Base-by-base conservation (phyloP, 371 early-diverging fungal species). In the Lichtheimia hyalospora region DNA sequence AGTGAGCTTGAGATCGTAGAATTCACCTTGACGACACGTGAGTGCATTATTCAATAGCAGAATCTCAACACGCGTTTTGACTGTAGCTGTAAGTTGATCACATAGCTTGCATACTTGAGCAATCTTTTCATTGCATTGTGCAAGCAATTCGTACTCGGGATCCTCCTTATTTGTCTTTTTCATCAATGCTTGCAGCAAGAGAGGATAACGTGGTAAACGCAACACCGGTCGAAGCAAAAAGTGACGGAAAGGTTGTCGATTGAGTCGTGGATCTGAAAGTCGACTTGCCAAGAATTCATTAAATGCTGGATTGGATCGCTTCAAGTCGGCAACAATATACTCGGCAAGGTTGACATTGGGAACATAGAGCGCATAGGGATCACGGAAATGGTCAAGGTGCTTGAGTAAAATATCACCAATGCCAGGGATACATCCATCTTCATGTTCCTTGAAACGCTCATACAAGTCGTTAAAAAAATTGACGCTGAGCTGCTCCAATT, bases 341-440 rank as follows among this genome's bases (percentile, higher is more conserved):
- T 90, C 88, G 24, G 90, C 89, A 60, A 83, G 84, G 20, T 86
- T 79, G 53, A 92, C 91, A 64, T 89, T 86, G 12, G 89, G 89
- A 18, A 93, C 90, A 73, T 95, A 95, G 39, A 77, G 81, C 8
- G 91, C 83, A 58, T 89, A 93, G 0, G 88, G 85, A 42, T 88
- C 75, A 54, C 77, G 69, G 49, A 94, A 86, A 50, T 77, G 77
- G 48, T 77, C 61, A 3, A 90, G 84, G 61, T 87, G 81, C 52
- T 79, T 69, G 43, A 88, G 52, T 52, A 95, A 84, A 49, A 94
- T 85, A 64, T 94, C 95, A 42, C 92, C 94, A 24, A 95, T 81
- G 58, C 82, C 77, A 54, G 86, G 81, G 53, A 93, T 85, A 23
- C 91, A 72, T 53, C 71, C 74, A 18, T 52, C 39, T 14, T 60